Conservation (phyloP, 2,329 filamentous ascomycete genomes). For the Exophiala viscosa region DNA sequence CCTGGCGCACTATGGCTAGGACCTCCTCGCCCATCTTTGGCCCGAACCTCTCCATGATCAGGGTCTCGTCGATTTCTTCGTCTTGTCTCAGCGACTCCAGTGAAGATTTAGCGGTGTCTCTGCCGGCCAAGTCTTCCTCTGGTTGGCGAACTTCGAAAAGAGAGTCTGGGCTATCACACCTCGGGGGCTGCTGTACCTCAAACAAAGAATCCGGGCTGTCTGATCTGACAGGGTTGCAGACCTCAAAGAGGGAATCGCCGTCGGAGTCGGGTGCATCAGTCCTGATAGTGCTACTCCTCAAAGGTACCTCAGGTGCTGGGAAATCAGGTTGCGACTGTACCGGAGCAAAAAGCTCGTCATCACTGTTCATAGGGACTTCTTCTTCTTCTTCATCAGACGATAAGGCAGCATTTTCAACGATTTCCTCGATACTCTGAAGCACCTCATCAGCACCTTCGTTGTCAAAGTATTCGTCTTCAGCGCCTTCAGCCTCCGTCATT, state of each 20-base stretch:
- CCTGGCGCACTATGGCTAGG: constrained; percentile 17
- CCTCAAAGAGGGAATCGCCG: constrained; percentile 20
- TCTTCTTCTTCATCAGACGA: constrained; percentile 1
- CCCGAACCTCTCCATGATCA: constrained; percentile 19
- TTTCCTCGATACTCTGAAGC: constrained; percentile 27
- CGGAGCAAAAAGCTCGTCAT: constrained; percentile 14
- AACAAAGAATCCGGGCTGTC: constrained; percentile 27
- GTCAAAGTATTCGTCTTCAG: constrained; percentile 13
- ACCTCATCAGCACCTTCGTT: constrained; percentile 21
- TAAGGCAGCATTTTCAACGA: constrained; percentile 23
- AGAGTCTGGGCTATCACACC: constrained; percentile 22
- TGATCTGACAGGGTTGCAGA: constrained; percentile 3
- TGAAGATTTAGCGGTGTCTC: background rate
- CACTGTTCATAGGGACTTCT: background rate
- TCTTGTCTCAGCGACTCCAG: background rate
- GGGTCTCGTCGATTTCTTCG: constrained; percentile 8
- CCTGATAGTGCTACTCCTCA: background rate
- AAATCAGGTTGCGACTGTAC: background rate
- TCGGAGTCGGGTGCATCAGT: constrained; percentile 8
- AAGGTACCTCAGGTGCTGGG: constrained; percentile 1
- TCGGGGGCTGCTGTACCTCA: background rate
- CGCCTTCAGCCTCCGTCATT: constrained; percentile 20
- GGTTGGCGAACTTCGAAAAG: constrained; percentile 16
- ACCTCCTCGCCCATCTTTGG: constrained; percentile 21
- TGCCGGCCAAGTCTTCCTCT: background rate